Base-by-base conservation (phyloP, 768 basidiomycete genomes). In the Gyrodon lividus region DNA sequence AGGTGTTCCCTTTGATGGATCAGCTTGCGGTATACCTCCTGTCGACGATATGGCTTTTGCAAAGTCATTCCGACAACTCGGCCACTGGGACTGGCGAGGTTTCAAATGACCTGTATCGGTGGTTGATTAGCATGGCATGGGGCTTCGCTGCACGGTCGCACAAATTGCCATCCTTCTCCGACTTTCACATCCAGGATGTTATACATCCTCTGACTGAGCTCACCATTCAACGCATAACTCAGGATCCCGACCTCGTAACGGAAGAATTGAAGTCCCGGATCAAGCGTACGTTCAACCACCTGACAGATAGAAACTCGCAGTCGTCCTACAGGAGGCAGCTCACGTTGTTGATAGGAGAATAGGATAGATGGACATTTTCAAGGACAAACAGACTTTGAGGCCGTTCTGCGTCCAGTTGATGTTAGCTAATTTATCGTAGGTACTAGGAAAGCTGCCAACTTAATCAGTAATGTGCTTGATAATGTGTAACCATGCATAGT, bases 1-100 rank as follows among this genome's bases (percentile, higher is more conserved):
- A 50, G 23, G 19, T 53, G 6, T 40, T 47, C 20, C 50, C 50
- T 6, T 20, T 52, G 16, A 52, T 37, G 37, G 51, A 49, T 31
- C 51, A 52, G 38, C 46, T 52, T 16, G 51, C 46, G 14, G 45
- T 48, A 17, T 52, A 52, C 38, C 38, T 48, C 31, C 38, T 52
- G n/a, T 28, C 38, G 17, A 39, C 40, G 30, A 37, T 48, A 8
- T 45, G 45, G 33, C 46, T 34, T 17, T 44, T 44, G 30, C 51
- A 30, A 12, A 9, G 26, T 6, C 43, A 44, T 31, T 22, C 30
- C 19, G 30, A 31, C 12, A 42, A 26, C 22, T 23, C 7, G 16
- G 40, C 20, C 24, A 4, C 17, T 42, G 41, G 24, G 14, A 44
- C 19, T 30, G 28, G 5, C 17, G 43, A 44, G 28, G 17, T 33